Conservation (phyloP, 352 stramenopile genomes). For the Globisporangium uncinulatum region DNA sequence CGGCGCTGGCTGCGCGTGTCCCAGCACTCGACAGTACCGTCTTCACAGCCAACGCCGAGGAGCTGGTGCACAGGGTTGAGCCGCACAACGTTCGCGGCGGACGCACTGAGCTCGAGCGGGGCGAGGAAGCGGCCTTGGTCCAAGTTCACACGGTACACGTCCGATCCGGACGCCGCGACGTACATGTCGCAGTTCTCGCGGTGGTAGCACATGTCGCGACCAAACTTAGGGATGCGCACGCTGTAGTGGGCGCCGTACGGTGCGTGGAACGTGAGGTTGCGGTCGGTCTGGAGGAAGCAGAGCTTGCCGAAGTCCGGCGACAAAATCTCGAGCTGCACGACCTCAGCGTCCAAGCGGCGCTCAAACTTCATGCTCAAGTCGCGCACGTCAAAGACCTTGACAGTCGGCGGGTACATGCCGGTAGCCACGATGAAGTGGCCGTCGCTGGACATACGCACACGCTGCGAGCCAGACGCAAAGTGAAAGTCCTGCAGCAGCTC, state of each 20-base stretch:
- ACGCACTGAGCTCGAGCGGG: conserved; percentile 61
- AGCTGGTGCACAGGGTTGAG: conserved; percentile 90
- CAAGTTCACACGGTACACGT: conserved; percentile 98
- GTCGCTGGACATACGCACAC: conserved; percentile 92
- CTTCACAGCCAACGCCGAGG: conserved; percentile 88
- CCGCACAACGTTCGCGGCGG: conserved; percentile 85
- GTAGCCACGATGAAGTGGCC: conserved; percentile 95
- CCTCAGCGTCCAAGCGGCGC: conserved; percentile 94
- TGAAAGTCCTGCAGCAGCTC: conserved; percentile 99
- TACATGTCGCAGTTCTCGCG: conserved; percentile 95
- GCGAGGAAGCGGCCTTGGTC: conserved; percentile 96
- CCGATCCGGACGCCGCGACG: conserved; percentile 76
- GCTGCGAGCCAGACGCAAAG: conserved; percentile 93
- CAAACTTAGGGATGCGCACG: conserved; percentile 96
- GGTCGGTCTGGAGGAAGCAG: conserved; percentile 94
- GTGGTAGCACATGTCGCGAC: conserved; percentile 97
- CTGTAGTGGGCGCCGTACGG: conserved; percentile 96
- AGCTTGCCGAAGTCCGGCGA: conserved; percentile 98
- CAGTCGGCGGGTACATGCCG: conserved; percentile 95
- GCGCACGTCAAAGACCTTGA: conserved; percentile 94
- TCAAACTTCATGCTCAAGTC: conserved; percentile 99
- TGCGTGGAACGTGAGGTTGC: conserved; percentile 97
- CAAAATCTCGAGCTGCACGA: conserved; percentile 95
- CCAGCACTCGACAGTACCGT: conserved; percentile 95
- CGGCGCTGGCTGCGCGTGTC: conserved; percentile 85